A percentile compares a stretch with the other conserved stretches of the same genome.
These are phyloP conservation scores for Gardenia jasminoides DNA, from an alignment of 257 asterid species.

Conservation along the genomic window DNA sequence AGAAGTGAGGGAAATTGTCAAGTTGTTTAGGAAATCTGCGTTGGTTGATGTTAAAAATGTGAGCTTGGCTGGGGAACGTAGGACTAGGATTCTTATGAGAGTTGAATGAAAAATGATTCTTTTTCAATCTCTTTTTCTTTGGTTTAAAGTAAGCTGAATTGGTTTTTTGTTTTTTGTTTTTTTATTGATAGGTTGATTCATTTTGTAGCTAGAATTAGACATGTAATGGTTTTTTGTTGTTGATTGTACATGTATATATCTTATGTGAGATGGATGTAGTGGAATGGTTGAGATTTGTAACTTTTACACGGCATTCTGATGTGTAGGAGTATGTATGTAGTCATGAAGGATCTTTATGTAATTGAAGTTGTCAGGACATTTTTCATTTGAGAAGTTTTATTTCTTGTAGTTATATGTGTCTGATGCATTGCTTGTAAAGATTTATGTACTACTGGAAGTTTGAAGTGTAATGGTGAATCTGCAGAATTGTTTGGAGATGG, in stretches of 20 bases:
- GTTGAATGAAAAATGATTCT: conserved; percentile 22
- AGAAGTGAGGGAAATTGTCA: conserved; percentile 51
- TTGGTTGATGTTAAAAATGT: conserved; percentile 51
- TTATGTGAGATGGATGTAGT: too few species aligned
- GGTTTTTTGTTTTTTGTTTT: neutral
- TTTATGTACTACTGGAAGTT: neutral
- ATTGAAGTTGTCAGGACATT: too few species aligned
- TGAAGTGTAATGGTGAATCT: too few species aligned
- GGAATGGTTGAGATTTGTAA: neutral
- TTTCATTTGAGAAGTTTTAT: too few species aligned
- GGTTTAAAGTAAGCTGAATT: neutral
- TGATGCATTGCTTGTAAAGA: neutral
- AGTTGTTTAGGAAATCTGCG: conserved; percentile 56
- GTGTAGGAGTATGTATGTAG: neutral
- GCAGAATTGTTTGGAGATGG: neutral
- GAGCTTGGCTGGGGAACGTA: conserved; percentile 59
- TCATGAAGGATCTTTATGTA: neutral
- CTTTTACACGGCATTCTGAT: neutral
- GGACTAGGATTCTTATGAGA: conserved; percentile 62
- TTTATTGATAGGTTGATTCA: neutral
- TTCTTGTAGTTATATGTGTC: neutral
- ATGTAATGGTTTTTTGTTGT: neutral
- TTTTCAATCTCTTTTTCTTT: neutral
- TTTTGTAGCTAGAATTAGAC: neutral
- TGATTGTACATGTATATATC: neutral